Evolutionary conservation across 2,329 filamentous ascomycete species (phyloP).

Genomic region (Dactylellina cionopaga): DNA sequence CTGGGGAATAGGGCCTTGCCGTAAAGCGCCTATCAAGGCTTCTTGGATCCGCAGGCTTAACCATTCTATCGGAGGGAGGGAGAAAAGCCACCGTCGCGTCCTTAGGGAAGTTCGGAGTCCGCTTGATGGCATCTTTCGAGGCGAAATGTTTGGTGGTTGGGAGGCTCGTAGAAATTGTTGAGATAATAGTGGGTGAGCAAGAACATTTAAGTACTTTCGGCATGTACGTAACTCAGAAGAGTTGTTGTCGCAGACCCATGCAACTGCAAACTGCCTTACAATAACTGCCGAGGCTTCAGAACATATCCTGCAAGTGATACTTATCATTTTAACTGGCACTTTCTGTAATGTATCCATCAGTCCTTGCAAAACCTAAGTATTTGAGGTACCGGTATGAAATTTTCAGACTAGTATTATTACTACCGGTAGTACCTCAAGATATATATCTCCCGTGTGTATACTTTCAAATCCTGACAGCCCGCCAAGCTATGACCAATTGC

Average conservation of each 20-base stretch:
- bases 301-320: too few species aligned
- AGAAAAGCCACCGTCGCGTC: conserved; percentile 74
- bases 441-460: too few species aligned
- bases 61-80: conserved; percentile 93
- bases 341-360: too few species aligned
- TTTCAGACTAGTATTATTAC: too few species aligned
- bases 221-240: neutral
- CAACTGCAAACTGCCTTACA: neutral
- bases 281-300: conserved; percentile 5
- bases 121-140: conserved; percentile 33
- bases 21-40: conserved; percentile 84
- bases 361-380: too few species aligned
- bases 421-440: neutral
- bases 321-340: too few species aligned
- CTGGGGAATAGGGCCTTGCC: conserved; percentile 89
- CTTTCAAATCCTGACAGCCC: too few species aligned
- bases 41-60: conserved; percentile 80
- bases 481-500: conserved; percentile 26
- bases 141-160: neutral
- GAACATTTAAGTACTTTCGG: neutral
- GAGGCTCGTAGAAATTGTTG: neutral
- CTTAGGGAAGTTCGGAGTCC: conserved; percentile 52
- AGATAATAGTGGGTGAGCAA: neutral
- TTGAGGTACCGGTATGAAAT: too few species aligned
- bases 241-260: neutral